Conservation (phyloP, 495 filamentous ascomycete species). For the Lophiostoma macrostomum region DNA sequence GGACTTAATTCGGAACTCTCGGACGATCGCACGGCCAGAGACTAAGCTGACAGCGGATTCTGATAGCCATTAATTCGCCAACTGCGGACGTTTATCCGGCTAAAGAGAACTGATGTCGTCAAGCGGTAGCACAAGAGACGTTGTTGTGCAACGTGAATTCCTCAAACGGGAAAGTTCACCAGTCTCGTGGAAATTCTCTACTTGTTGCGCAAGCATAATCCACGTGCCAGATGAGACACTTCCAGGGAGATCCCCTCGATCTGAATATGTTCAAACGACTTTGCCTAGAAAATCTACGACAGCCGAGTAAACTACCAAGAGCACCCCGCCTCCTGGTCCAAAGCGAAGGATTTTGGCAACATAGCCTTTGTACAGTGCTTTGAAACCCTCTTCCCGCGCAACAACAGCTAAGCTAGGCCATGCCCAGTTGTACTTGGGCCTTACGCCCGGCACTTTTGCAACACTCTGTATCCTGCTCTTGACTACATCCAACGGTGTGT, state of each 20-base stretch:
- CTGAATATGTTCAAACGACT: constrained; percentile 3
- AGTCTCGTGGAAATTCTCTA: too few species aligned
- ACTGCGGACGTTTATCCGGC: background rate
- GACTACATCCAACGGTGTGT: constrained; percentile 28
- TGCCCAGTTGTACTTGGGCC: constrained; percentile 26
- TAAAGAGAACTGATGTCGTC: background rate
- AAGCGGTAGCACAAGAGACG: background rate
- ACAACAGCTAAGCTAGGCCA: constrained; percentile 26
- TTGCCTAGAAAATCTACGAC: constrained; percentile 19
- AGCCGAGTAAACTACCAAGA: constrained; percentile 21
- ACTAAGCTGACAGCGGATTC: background rate
- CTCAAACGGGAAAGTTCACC: too few species aligned
- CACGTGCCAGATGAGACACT: too few species aligned
- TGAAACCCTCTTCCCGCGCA: constrained; percentile 25
- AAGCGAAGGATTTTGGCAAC: constrained; percentile 28
- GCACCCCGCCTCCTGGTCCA: constrained; percentile 25
- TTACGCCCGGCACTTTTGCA: constrained; percentile 18
- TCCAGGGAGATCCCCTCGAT: too few species aligned
- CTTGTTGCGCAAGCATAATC: too few species aligned
- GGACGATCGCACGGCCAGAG: background rate
- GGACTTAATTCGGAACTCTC: constrained; percentile 12
- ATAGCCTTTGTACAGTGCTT: constrained; percentile 28
- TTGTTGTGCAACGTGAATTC: background rate
- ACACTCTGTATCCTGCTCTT: constrained; percentile 30
- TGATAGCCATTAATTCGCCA: background rate